Conservation (phyloP, 1,284 basidiomycete species). For the Ceratorhiza oryzae-sativae region DNA sequence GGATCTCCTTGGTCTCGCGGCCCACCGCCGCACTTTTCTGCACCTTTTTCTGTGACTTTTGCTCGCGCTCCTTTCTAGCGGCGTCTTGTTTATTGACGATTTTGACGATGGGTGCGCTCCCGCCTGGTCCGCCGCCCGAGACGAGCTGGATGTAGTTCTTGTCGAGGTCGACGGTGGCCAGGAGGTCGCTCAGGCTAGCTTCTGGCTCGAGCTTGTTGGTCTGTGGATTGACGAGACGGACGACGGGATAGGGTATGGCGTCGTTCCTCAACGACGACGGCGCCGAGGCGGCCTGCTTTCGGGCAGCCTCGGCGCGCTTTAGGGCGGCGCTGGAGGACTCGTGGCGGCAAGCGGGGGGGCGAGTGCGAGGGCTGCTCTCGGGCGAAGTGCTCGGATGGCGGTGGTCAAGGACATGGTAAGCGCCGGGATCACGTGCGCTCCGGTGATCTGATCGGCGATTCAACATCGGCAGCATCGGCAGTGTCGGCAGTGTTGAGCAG, state of each 20-base stretch:
- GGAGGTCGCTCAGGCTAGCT: constrained; percentile 27
- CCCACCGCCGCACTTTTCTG: constrained; percentile 43
- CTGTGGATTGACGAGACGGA: constrained; percentile 43
- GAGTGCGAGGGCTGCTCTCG: no score
- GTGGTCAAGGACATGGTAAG: constrained; percentile 1
- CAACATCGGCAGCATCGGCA: no score
- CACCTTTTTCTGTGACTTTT: constrained; percentile 49
- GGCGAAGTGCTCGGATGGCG: background rate
- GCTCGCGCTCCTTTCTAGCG: constrained; percentile 47
- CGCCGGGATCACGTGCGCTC: background rate
- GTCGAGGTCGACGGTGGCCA: constrained; percentile 39
- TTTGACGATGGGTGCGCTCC: constrained; percentile 38
- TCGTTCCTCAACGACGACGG: constrained; percentile 40
- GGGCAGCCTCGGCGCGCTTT: constrained; percentile 32
- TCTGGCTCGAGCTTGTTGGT: constrained; percentile 41
- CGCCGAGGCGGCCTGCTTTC: constrained; percentile 2
- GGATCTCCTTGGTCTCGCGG: constrained; percentile 67
- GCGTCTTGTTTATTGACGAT: constrained; percentile 44
- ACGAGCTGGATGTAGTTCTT: constrained; percentile 40
- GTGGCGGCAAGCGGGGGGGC: no score
- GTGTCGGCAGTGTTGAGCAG: no score
- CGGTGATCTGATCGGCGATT: background rate
- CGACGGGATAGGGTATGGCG: constrained; percentile 42
- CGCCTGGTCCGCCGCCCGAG: constrained; percentile 12
- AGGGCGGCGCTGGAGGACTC: constrained; percentile 7